These are phyloP conservation scores for Dothideomycetes sp. DNA, from an alignment of 2,329 filamentous ascomycete genomes.

Conservation along the genomic window DNA sequence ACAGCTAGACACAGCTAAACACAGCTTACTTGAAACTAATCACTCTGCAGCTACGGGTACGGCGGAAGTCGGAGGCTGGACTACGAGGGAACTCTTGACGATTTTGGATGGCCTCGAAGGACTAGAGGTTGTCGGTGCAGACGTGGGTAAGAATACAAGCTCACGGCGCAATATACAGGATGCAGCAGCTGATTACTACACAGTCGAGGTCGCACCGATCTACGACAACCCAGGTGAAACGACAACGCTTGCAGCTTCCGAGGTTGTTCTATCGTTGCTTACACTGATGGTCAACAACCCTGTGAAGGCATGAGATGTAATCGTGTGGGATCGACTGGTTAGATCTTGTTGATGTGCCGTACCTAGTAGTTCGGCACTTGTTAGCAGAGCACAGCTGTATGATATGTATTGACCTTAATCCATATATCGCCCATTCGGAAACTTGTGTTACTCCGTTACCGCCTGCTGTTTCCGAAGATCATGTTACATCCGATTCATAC, in stretches of 20 bases:
- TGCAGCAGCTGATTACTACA: neutral
- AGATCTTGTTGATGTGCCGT: no score
- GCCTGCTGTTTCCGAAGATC: no score
- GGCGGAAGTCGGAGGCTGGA: conserved; percentile 51
- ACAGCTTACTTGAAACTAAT: neutral
- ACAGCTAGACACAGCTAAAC: no score
- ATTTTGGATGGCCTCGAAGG: conserved; percentile 43
- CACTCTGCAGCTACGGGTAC: conserved; percentile 41
- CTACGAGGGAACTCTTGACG: conserved; percentile 46
- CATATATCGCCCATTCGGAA: no score
- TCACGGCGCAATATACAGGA: neutral
- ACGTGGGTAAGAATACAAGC: neutral
- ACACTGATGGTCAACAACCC: conserved; percentile 32
- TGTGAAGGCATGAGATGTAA: conserved; percentile 3
- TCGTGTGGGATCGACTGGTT: neutral
- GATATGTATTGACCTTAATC: no score
- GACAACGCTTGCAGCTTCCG: conserved; percentile 44
- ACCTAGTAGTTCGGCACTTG: no score
- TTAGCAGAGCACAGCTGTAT: neutral
- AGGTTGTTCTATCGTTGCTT: conserved; percentile 41
- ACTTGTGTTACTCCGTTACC: no score
- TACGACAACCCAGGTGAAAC: conserved; percentile 52
- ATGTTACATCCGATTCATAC: no score
- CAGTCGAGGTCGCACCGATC: conserved; percentile 48
- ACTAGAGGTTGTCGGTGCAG: conserved; percentile 1